These are phyloP conservation scores for Sedum album DNA, from an alignment of 164 flowering plant genomes.

Conservation along the genomic window DNA sequence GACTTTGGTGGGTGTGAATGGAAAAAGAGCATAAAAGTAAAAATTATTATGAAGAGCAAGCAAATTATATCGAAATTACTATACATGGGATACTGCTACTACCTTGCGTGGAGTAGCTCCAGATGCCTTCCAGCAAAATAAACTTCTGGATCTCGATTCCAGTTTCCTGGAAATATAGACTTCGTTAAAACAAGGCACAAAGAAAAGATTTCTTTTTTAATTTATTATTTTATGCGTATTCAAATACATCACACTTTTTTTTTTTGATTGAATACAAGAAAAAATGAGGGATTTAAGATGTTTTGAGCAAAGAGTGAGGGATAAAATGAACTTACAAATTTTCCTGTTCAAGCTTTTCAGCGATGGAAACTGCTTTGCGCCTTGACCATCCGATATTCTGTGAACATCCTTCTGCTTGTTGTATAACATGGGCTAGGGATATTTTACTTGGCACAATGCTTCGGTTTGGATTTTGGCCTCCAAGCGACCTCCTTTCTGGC, in stretches of 20 bases:
- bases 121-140: constrained; percentile 2
- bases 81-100: too few relatives aligned
- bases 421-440: constrained; percentile 90
- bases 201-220: background rate
- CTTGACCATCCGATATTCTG: constrained; percentile 62
- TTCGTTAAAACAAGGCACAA: background rate
- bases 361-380: constrained; percentile 81
- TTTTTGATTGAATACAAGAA: too few relatives aligned
- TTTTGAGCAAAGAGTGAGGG: background rate
- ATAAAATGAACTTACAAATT: constrained; percentile 54
- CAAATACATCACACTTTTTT: too few relatives aligned
- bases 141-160: constrained; percentile 1
- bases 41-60: too few relatives aligned
- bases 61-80: too few relatives aligned
- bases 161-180: background rate
- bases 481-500: constrained; percentile 31
- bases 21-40: background rate
- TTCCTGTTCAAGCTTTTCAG: constrained; percentile 91
- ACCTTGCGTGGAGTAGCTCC: background rate
- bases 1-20: background rate
- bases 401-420: constrained; percentile 74
- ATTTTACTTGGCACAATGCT: constrained; percentile 81
- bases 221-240: background rate
- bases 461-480: constrained; percentile 34
- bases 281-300: background rate